phyloP scores from a whole-genome alignment of 345 rosid genomes.

The Eucalyptus regnans region DNA sequence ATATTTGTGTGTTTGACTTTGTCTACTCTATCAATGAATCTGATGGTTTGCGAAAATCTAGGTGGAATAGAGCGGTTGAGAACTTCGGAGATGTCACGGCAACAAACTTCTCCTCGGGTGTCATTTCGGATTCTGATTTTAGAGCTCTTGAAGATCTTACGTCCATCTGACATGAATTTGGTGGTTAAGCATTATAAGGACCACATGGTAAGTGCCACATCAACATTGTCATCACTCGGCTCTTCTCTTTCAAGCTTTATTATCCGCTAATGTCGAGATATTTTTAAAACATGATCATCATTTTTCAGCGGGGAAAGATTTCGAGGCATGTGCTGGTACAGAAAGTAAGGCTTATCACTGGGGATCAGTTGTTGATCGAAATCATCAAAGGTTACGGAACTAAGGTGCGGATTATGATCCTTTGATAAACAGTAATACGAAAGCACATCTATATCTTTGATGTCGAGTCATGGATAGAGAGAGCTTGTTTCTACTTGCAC shows the following conservation, averaged over 20 bases:
- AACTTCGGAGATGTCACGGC: constrained; percentile 8
- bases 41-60: not conserved
- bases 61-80: constrained; percentile 15
- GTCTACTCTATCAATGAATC: not conserved
- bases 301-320: constrained; percentile 46
- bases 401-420: constrained; percentile 16
- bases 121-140: constrained; percentile 56
- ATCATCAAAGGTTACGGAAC: constrained; percentile 47
- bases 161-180: constrained; percentile 21
- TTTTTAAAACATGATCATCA: not conserved
- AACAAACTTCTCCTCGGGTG: constrained; percentile 73
- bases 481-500: not conserved
- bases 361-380: constrained; percentile 57
- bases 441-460: not conserved
- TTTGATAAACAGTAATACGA: not conserved
- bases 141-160: constrained; percentile 41
- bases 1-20: not conserved
- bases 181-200: constrained; percentile 44
- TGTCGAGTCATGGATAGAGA: not conserved
- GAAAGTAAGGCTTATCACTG: constrained; percentile 45
- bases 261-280: not conserved
- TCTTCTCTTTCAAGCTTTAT: not conserved
- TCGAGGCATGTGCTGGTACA: constrained; percentile 45
- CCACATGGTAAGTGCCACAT: constrained; percentile 24
- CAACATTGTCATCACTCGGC: not conserved